Conservation (phyloP, 2,329 filamentous ascomycete species). For the Ceratocystis variospora region DNA sequence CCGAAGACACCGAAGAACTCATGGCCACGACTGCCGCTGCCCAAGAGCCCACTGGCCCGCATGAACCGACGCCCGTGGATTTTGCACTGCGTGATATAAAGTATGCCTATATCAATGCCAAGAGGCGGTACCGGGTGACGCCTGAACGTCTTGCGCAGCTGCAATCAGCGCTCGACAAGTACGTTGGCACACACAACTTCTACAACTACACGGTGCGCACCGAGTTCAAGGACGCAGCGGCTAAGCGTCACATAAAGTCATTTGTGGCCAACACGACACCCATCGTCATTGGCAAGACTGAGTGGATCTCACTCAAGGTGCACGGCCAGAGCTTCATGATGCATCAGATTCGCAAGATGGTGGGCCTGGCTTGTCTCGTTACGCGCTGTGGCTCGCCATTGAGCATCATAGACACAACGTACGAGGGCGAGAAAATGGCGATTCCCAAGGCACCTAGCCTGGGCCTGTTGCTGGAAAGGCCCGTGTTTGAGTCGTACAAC, state of each 20-base stretch:
- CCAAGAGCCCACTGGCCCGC: constrained; percentile 20
- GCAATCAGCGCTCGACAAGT: constrained; percentile 59
- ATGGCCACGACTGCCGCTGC: background rate
- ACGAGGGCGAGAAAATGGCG: constrained; percentile 57
- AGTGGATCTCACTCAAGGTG: constrained; percentile 92
- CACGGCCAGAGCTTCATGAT: constrained; percentile 99
- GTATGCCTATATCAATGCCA: constrained; percentile 65
- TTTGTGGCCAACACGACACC: constrained; percentile 66
- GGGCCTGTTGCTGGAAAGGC: constrained; percentile 75
- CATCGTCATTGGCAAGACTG: constrained; percentile 75
- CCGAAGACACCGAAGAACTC: constrained; percentile 19
- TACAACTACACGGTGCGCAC: constrained; percentile 98
- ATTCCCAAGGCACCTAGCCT: constrained; percentile 91
- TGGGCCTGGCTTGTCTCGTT: constrained; percentile 75
- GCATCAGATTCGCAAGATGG: constrained; percentile 99
- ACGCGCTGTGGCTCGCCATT: constrained; percentile 71
- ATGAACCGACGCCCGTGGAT: constrained; percentile 38
- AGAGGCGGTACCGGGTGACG: constrained; percentile 72
- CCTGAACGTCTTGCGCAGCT: constrained; percentile 57
- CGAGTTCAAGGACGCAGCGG: constrained; percentile 61
- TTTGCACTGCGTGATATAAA: constrained; percentile 57
- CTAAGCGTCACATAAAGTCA: constrained; percentile 82
- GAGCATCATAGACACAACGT: constrained; percentile 58
- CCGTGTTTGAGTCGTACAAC: constrained; percentile 87
- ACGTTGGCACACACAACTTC: constrained; percentile 77